These are phyloP conservation scores for Petunia hybrid DNA, from an alignment of 305 asterid genomes.

Conservation along the genomic window DNA sequence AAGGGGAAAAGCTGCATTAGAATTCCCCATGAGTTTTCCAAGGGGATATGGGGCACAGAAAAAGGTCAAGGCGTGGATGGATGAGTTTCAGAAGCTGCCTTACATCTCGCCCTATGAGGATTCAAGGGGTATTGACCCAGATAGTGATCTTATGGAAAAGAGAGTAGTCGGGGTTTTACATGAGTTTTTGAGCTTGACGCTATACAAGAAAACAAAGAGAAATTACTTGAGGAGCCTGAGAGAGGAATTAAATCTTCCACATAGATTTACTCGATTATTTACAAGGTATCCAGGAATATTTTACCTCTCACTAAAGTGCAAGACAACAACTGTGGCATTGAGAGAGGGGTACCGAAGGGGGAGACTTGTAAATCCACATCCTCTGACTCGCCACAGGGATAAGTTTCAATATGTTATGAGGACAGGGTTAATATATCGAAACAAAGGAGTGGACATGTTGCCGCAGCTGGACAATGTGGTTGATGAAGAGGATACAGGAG, in stretches of 20 bases:
- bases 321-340: constrained; percentile 84
- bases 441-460: constrained; percentile 67
- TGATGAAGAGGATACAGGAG: constrained; percentile 43
- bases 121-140: constrained; percentile 75
- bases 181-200: constrained; percentile 72
- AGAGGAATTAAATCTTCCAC: constrained; percentile 84
- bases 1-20: constrained; percentile 76
- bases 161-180: constrained; percentile 91
- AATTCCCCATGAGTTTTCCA: constrained; percentile 91
- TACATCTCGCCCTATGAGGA: constrained; percentile 93
- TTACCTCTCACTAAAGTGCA: constrained; percentile 82
- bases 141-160: constrained; percentile 94
- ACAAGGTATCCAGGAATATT: constrained; percentile 64
- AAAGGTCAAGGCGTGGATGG: constrained; percentile 95
- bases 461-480: constrained; percentile 51
- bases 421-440: constrained; percentile 69
- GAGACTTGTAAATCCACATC: constrained; percentile 44
- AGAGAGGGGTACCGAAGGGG: constrained; percentile 87
- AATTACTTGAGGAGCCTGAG: constrained; percentile 86
- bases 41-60: constrained; percentile 92
- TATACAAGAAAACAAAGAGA: constrained; percentile 87
- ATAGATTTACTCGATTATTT: constrained; percentile 81
- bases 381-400: constrained; percentile 33
- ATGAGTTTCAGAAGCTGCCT: constrained; percentile 92
- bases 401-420: constrained; percentile 37